Evolutionary conservation across 257 asterid genomes (phyloP).

Genomic region (Solanum pinnatisectum): DNA sequence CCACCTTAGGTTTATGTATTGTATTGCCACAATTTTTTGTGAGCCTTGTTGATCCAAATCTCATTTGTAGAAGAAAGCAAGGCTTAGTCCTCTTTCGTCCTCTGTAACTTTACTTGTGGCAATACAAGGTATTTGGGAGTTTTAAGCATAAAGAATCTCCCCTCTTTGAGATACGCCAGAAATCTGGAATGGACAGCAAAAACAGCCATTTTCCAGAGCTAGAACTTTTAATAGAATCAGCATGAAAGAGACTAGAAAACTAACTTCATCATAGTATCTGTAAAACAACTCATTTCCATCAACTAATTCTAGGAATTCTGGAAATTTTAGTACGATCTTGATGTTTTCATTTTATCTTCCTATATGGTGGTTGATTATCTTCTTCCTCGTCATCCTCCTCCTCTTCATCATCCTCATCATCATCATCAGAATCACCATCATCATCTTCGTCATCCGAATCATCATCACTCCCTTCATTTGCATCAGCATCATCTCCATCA

Average conservation of each 20-base stretch:
- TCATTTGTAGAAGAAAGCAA: background rate
- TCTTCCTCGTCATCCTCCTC: slow-evolving; percentile 5
- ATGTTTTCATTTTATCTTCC: slow-evolving; percentile 10
- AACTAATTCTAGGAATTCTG: background rate
- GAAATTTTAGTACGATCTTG: background rate
- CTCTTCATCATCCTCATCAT: background rate
- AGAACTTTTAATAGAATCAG: background rate
- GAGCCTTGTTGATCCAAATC: background rate
- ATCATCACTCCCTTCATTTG: slow-evolving; percentile 7
- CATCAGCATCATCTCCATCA: slow-evolving; percentile 5
- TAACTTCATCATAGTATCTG: background rate
- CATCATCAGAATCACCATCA: background rate
- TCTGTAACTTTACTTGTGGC: too few relatives aligned
- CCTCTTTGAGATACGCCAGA: background rate
- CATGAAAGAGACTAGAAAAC: background rate
- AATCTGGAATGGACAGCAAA: background rate
- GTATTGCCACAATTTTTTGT: background rate
- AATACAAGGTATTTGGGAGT: background rate
- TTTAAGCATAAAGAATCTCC: background rate
- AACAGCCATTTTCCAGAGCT: background rate
- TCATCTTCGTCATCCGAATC: background rate
- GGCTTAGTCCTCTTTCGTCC: too few relatives aligned
- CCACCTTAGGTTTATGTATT: background rate
- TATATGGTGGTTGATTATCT: slow-evolving; percentile 1
- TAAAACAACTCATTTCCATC: background rate